phyloP scores from a whole-genome alignment of 352 stramenopile genomes.

The Globisporangium parvum region DNA sequence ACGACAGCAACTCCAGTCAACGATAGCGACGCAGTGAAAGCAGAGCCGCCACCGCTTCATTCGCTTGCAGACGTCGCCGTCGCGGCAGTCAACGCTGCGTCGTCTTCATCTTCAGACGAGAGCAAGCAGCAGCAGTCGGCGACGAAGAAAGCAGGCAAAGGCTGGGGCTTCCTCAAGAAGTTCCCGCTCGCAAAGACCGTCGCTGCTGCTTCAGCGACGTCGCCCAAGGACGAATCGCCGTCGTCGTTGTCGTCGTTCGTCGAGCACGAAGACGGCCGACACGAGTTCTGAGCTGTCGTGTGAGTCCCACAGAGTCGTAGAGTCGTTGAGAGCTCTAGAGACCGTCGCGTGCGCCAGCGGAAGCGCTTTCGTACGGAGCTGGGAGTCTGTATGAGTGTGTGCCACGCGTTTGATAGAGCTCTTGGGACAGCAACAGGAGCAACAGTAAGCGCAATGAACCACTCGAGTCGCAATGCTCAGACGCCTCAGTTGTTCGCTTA shows the following conservation, averaged over 20 bases:
- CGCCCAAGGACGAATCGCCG: constrained; percentile 4
- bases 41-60: not conserved
- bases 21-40: not conserved
- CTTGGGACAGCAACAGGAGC: too few species aligned
- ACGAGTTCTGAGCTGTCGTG: constrained; percentile 37
- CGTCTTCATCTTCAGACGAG: constrained; percentile 16
- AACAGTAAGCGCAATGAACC: too few species aligned
- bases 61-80: constrained; percentile 11
- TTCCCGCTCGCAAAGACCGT: constrained; percentile 8
- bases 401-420: too few species aligned
- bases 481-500: too few species aligned
- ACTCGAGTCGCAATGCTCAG: too few species aligned
- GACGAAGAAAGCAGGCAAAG: constrained; percentile 23
- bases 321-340: not conserved
- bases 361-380: too few species aligned
- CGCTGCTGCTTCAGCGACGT: not conserved
- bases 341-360: not conserved
- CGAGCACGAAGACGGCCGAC: constrained; percentile 34
- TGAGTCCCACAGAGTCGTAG: not conserved
- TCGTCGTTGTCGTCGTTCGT: constrained; percentile 8
- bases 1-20: constrained; percentile 2
- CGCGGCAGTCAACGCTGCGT: constrained; percentile 16
- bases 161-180: constrained; percentile 19
- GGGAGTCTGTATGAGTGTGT: not conserved
- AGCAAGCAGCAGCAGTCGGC: constrained; percentile 1